Conservation (phyloP, 345 rosid genomes). For the Hypericum androsaemum region DNA sequence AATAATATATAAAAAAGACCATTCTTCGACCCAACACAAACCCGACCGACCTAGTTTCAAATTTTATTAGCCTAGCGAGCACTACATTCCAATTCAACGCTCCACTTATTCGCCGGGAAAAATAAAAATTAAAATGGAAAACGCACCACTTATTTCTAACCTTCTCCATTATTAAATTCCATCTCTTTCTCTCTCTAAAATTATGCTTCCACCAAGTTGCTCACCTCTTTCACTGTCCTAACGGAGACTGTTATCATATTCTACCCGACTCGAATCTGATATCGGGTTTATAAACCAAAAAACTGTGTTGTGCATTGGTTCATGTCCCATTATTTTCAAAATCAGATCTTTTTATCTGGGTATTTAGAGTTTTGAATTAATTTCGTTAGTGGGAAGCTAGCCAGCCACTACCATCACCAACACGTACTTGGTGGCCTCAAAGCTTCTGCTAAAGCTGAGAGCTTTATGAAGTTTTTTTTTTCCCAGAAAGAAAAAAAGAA, state of each 20-base stretch:
- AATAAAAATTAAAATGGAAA: not conserved
- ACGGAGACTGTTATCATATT: conserved; percentile 11
- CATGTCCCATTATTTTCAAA: not conserved
- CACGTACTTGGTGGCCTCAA: conserved; percentile 4
- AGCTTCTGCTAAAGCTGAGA: conserved; percentile 10
- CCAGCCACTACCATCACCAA: not conserved
- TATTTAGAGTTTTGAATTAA: too few relatives aligned
- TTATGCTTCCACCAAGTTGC: conserved; percentile 13
- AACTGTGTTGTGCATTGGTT: not conserved
- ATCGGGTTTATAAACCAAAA: too few relatives aligned
- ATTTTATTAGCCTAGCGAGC: too few relatives aligned
- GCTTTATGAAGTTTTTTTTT: conserved; percentile 13
- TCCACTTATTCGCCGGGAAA: too few relatives aligned
- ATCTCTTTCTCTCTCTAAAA: not conserved
- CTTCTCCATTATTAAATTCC: not conserved
- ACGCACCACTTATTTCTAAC: not conserved
- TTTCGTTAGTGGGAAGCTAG: too few relatives aligned
- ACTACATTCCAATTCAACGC: too few relatives aligned
- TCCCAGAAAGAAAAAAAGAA: not conserved
- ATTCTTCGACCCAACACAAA: too few relatives aligned
- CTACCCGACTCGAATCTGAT: too few relatives aligned
- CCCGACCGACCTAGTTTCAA: too few relatives aligned
- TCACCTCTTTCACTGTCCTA: conserved; percentile 10
- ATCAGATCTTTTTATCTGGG: too few relatives aligned
- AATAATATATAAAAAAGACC: too few relatives aligned